Evolutionary conservation across 1,139 yeast species (phyloP).

Genomic region (Sugiyamaella neomexicana): DNA sequence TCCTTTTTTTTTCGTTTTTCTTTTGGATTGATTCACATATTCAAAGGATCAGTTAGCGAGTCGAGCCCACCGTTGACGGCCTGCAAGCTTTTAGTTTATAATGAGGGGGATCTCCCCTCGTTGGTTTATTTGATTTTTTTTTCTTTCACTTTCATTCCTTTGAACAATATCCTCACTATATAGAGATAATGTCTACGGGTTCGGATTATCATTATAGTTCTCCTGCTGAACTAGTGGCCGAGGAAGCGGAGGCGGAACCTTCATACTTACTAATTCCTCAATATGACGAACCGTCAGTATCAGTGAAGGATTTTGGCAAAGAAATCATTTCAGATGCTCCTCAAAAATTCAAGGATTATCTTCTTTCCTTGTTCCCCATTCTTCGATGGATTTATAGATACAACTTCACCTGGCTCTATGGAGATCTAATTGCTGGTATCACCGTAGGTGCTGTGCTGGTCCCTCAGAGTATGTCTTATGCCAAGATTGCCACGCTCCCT

Average conservation of each 20-base stretch:
- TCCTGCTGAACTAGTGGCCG: conserved; percentile 2
- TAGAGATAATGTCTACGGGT: conserved; percentile 9
- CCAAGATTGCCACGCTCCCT: conserved; percentile 76
- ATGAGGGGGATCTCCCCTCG: conserved; percentile 1
- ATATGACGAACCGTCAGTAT: conserved; percentile 27
- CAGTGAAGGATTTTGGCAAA: conserved; percentile 20
- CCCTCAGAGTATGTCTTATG: conserved; percentile 96
- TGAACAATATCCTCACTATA: neutral
- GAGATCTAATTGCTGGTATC: conserved; percentile 87
- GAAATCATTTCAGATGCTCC: conserved; percentile 42
- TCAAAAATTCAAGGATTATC: conserved; percentile 46
- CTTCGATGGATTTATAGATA: conserved; percentile 80
- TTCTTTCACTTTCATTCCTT: neutral
- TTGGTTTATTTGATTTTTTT: neutral
- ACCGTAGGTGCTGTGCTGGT: conserved; percentile 92
- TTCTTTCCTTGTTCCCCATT: conserved; percentile 73
- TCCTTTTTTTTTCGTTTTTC: neutral
- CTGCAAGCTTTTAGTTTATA: neutral
- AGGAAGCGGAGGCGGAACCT: conserved; percentile 9
- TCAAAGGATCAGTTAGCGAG: neutral
- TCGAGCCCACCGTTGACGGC: neutral
- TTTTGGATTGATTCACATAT: neutral
- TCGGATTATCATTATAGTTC: conserved; percentile 5
- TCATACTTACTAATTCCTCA: conserved; percentile 18
- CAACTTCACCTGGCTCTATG: conserved; percentile 72